Evolutionary conservation across 208 protist species (phyloP).

Genomic region (Leptomonas seymouri): DNA sequence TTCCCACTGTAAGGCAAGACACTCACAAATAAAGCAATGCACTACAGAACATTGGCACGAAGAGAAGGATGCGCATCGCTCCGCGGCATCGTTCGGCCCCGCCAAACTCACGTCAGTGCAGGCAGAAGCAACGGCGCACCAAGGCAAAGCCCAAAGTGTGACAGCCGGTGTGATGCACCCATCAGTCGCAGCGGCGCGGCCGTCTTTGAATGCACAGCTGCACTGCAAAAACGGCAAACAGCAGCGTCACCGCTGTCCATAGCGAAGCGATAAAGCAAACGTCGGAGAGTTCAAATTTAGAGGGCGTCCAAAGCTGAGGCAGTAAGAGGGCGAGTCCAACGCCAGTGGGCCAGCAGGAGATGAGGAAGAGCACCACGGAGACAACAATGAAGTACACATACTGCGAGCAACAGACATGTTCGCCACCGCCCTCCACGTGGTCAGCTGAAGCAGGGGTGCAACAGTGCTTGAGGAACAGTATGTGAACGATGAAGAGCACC

Average conservation of each 20-base stretch:
- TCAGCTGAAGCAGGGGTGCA: neutral
- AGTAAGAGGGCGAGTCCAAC: neutral
- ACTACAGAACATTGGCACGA: too few species aligned
- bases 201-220: neutral
- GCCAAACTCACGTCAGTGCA: too few species aligned
- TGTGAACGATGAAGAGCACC: neutral
- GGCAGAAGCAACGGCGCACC: too few species aligned
- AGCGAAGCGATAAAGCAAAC: neutral
- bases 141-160: too few species aligned
- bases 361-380: neutral
- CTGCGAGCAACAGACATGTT: neutral
- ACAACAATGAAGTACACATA: neutral
- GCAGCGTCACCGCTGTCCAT: neutral
- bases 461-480: neutral
- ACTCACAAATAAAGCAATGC: too few species aligned
- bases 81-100: too few species aligned
- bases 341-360: slow-evolving; percentile 1
- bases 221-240: neutral
- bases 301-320: slow-evolving; percentile 22
- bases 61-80: too few species aligned
- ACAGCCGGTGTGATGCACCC: neutral
- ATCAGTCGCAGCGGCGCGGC: neutral
- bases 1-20: too few species aligned
- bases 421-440: neutral
- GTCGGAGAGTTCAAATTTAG: neutral